A percentile compares a stretch with the other conserved stretches of the same genome.
Conservation (phyloP, 2,329 filamentous ascomycete genomes). For the Nannizziopsis barbatae region DNA sequence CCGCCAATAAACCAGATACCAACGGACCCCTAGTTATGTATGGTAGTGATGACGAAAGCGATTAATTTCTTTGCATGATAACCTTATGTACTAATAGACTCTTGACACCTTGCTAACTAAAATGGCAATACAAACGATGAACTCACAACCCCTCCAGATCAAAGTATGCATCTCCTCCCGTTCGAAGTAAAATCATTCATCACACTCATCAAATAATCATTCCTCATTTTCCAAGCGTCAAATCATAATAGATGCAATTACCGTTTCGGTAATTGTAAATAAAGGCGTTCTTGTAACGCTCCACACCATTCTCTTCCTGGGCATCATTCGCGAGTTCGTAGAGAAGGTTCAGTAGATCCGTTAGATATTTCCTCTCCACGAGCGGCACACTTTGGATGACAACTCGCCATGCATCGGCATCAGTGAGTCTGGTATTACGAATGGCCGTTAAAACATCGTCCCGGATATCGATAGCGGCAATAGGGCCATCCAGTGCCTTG, state of each 20-base stretch:
- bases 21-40: conserved; percentile 75
- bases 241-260: conserved; percentile 74
- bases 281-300: conserved; percentile 58
- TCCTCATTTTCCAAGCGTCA: conserved; percentile 36
- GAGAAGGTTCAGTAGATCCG: conserved; percentile 70
- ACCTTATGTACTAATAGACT: conserved; percentile 5
- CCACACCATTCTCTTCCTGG: conserved; percentile 37
- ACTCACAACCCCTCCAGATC: background rate
- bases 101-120: conserved; percentile 1
- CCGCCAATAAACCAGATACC: conserved; percentile 27
- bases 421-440: conserved; percentile 60
- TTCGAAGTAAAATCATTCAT: conserved; percentile 7
- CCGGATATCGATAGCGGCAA: conserved; percentile 77
- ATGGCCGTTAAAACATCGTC: conserved; percentile 73
- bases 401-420: conserved; percentile 71
- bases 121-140: background rate
- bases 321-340: conserved; percentile 47
- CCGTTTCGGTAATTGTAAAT: conserved; percentile 86
- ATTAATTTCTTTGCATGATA: conserved; percentile 27
- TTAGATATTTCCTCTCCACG: conserved; percentile 68
- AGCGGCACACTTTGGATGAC: conserved; percentile 68
- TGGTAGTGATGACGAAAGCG: conserved; percentile 75
- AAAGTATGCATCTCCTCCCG: background rate
- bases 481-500: conserved; percentile 63
- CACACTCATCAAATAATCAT: conserved; percentile 12